phyloP scores from a whole-genome alignment of 2,329 filamentous ascomycete species.

The Plenodomus lindquistii region DNA sequence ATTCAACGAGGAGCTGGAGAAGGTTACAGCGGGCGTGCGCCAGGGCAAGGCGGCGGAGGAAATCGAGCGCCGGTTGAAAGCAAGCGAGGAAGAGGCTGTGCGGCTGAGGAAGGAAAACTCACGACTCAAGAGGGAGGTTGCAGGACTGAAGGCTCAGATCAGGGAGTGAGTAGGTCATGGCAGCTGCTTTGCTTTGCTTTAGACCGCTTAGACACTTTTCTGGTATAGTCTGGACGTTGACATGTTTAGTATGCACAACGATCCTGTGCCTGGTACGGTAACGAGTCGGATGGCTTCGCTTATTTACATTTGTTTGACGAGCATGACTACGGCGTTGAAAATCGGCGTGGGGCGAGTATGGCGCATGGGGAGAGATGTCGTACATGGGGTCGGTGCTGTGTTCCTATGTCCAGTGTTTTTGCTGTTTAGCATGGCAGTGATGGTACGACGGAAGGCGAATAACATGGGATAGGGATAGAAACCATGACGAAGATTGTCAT shows the following conservation, averaged over 20 bases:
- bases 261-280: not conserved
- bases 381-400: constrained; percentile 8
- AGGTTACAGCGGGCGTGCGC: constrained; percentile 72
- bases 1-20: constrained; percentile 88
- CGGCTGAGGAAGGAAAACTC: constrained; percentile 84
- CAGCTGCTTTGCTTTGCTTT: constrained; percentile 4
- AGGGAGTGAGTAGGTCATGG: constrained; percentile 45
- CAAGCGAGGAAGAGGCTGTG: constrained; percentile 75
- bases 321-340: constrained; percentile 20
- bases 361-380: constrained; percentile 11
- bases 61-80: constrained; percentile 70
- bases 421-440: constrained; percentile 3
- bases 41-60: constrained; percentile 80
- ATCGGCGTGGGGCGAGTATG: constrained; percentile 5
- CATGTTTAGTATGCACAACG: constrained; percentile 5
- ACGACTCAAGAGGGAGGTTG: constrained; percentile 78
- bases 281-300: not conserved
- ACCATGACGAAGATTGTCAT: constrained; percentile 16
- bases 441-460: not conserved
- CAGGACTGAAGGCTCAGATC: constrained; percentile 61
- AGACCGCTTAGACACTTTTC: not conserved
- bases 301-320: constrained; percentile 3
- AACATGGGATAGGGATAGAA: constrained; percentile 6
- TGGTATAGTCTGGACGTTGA: constrained; percentile 4
- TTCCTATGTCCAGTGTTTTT: constrained; percentile 9